A percentile compares a stretch with the other conserved stretches of the same genome.
These are phyloP conservation scores for Crassisporium funariophilum DNA, from an alignment of 768 basidiomycete species.

Conservation along the genomic window DNA sequence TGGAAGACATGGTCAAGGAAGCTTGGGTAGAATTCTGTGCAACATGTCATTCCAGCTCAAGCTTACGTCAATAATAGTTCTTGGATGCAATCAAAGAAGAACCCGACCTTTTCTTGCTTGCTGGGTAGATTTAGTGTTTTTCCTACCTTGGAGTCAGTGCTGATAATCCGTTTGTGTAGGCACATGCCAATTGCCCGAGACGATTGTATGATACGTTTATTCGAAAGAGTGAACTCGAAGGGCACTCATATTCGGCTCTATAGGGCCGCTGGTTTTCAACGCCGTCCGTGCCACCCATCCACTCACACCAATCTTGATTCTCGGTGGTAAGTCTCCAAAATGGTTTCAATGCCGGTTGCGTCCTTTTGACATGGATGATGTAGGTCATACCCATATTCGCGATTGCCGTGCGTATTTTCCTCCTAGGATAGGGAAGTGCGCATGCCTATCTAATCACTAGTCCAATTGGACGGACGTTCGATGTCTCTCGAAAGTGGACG, in stretches of 20 bases:
- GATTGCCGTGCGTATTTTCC: slow-evolving; percentile 57
- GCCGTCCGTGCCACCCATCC: slow-evolving; percentile 76
- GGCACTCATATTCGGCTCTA: background rate
- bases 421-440: background rate
- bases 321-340: slow-evolving; percentile 55
- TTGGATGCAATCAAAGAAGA: slow-evolving; percentile 73
- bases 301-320: slow-evolving; percentile 76
- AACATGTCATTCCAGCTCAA: background rate
- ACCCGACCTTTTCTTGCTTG: slow-evolving; percentile 81
- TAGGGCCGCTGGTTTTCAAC: slow-evolving; percentile 73
- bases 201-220: slow-evolving; percentile 48
- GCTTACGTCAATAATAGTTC: slow-evolving; percentile 51
- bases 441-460: slow-evolving; percentile 26
- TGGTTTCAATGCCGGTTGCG: background rate
- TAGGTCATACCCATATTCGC: slow-evolving; percentile 76
- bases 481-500: slow-evolving; percentile 83
- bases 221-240: background rate
- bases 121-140: slow-evolving; percentile 47
- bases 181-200: slow-evolving; percentile 83
- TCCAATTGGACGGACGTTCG: slow-evolving; percentile 70
- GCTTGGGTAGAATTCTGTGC: slow-evolving; percentile 52
- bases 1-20: slow-evolving; percentile 78
- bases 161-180: slow-evolving; percentile 33
- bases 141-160: background rate
- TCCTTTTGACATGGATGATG: background rate